These are phyloP conservation scores for Lepidium africanum DNA, from an alignment of 345 rosid species.

Conservation along the genomic window DNA sequence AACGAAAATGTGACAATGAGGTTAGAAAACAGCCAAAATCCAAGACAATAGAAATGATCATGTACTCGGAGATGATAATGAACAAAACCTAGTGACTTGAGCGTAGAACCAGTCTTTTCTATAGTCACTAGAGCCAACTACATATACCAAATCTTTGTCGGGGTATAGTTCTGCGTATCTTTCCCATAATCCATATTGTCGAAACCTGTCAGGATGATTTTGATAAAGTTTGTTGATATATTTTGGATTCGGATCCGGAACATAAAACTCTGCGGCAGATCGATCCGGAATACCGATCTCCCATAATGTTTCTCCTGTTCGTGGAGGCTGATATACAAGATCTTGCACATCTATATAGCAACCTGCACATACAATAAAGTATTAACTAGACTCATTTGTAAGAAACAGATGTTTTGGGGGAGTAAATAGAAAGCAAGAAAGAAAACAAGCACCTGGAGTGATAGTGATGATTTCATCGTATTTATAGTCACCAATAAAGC, in stretches of 20 bases:
- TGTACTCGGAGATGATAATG: not conserved
- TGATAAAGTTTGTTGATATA: constrained; percentile 54
- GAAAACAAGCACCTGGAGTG: constrained; percentile 37
- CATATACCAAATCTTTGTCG: constrained; percentile 55
- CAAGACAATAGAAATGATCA: not conserved
- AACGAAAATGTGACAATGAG: not conserved
- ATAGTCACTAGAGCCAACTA: constrained; percentile 56
- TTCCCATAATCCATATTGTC: constrained; percentile 91
- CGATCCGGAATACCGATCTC: constrained; percentile 90
- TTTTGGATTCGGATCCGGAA: constrained; percentile 73
- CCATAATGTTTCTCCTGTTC: constrained; percentile 88
- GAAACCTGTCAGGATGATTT: constrained; percentile 76
- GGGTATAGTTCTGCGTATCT: constrained; percentile 73
- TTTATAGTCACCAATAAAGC: constrained; percentile 73
- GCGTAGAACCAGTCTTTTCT: constrained; percentile 79
- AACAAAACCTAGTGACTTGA: constrained; percentile 55
- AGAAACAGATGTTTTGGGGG: not conserved
- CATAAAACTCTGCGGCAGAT: constrained; percentile 64
- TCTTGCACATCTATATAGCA: constrained; percentile 48
- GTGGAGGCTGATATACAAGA: constrained; percentile 64
- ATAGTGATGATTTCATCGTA: constrained; percentile 36
- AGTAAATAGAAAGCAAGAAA: not conserved
- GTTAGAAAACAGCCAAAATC: not conserved
- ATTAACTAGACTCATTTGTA: not conserved
- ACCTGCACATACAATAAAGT: constrained; percentile 30